Percentiles rank a stretch among this genome's conserved stretches.
These are phyloP conservation scores for Wickerhamiella brachini DNA, from an alignment of 805 yeast genomes.

Conservation along the genomic window DNA sequence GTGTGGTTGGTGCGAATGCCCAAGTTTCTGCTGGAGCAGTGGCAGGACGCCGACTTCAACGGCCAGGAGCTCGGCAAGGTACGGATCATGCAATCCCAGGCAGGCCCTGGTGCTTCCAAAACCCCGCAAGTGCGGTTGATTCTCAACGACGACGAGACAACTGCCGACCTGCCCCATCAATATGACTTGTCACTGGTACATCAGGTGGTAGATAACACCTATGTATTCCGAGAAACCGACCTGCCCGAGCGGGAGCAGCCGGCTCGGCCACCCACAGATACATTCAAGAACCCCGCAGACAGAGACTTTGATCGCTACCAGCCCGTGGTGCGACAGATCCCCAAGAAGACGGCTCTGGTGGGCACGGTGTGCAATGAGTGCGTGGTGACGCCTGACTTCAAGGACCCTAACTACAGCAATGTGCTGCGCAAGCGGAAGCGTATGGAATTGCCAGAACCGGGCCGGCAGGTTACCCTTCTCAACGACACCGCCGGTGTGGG, in stretches of 20 bases:
- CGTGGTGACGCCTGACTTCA: slow-evolving; percentile 64
- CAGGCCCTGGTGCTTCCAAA: slow-evolving; percentile 3
- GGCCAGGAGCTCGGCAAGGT: slow-evolving; percentile 73
- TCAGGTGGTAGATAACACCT: slow-evolving; percentile 71
- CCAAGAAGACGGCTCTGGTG: slow-evolving; percentile 68
- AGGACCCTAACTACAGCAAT: slow-evolving; percentile 55
- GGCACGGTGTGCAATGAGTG: slow-evolving; percentile 93
- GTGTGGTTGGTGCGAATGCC: slow-evolving; percentile 92
- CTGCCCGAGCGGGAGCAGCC: slow-evolving; percentile 30
- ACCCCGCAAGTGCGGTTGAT: slow-evolving; percentile 24
- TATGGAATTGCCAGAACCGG: slow-evolving; percentile 27
- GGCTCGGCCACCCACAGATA: background rate
- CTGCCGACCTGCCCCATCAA: slow-evolving; percentile 58
- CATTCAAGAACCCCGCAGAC: background rate
- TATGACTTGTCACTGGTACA: slow-evolving; percentile 71
- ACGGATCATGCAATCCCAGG: slow-evolving; percentile 43
- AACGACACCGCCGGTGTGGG: slow-evolving; percentile 71
- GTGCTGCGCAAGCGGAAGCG: slow-evolving; percentile 44
- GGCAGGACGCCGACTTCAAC: slow-evolving; percentile 51
- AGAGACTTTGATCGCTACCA: slow-evolving; percentile 5
- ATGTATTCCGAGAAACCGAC: slow-evolving; percentile 77
- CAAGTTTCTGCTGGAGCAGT: slow-evolving; percentile 64
- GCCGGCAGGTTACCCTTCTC: slow-evolving; percentile 55
- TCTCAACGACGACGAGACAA: slow-evolving; percentile 28
- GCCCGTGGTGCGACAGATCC: slow-evolving; percentile 30